A percentile compares a stretch with the other conserved stretches of the same genome.
phyloP scores from a whole-genome alignment of 2,329 filamentous ascomycete genomes.

The Xylariaceae sp. region DNA sequence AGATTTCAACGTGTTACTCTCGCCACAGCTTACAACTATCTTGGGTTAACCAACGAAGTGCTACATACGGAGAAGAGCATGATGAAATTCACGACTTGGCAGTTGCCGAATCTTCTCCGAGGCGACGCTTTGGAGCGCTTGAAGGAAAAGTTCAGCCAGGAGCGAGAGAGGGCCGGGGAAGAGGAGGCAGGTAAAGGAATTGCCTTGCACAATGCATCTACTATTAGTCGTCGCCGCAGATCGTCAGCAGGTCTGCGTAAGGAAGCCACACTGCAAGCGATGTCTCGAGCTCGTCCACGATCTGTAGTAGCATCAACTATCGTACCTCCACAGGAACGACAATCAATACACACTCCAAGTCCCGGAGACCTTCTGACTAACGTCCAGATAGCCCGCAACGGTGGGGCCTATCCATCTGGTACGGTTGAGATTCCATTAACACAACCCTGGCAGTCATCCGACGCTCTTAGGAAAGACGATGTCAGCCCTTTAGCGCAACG shows the following conservation, averaged over 20 bases:
- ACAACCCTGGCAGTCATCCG: conserved; percentile 39
- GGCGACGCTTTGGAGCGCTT: conserved; percentile 82
- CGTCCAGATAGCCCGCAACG: conserved; percentile 71
- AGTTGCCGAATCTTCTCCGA: conserved; percentile 88
- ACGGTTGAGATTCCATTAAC: conserved; percentile 39
- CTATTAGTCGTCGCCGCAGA: conserved; percentile 68
- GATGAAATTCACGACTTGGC: conserved; percentile 89
- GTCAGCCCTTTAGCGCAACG: conserved; percentile 57
- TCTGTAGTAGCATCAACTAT: conserved; percentile 52
- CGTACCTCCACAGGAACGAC: conserved; percentile 50
- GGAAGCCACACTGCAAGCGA: conserved; percentile 77
- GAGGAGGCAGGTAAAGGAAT: conserved; percentile 92
- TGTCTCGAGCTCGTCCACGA: conserved; percentile 54
- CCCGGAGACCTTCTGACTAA: conserved; percentile 84
- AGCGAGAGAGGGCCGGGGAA: conserved; percentile 79
- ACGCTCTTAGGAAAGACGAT: conserved; percentile 46
- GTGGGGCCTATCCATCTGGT: conserved; percentile 53
- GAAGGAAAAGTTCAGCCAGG: conserved; percentile 90
- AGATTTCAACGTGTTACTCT: conserved; percentile 93
- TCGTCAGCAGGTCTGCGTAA: conserved; percentile 79
- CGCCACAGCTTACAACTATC: conserved; percentile 91
- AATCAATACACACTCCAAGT: conserved; percentile 60
- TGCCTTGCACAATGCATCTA: conserved; percentile 82
- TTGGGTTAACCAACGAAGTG: conserved; percentile 90
- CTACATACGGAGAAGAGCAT: conserved; percentile 91